These are phyloP conservation scores for Sherardia arvensis DNA, from an alignment of 257 asterid genomes.

Conservation along the genomic window DNA sequence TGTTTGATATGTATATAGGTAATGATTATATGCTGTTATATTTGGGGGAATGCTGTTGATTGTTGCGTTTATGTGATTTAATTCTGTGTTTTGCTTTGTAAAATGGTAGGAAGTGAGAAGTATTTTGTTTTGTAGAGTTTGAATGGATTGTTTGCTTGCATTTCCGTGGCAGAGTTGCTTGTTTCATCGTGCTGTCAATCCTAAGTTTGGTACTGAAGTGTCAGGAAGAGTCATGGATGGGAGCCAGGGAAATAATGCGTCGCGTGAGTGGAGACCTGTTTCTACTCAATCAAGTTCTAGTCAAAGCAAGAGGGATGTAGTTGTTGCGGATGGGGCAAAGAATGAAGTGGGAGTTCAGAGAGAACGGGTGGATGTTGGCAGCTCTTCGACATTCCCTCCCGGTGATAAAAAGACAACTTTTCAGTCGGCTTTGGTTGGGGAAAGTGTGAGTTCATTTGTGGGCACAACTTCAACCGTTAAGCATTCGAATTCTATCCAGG, in stretches of 20 bases:
- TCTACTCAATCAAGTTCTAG: slow-evolving; percentile 35
- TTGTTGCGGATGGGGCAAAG: slow-evolving; percentile 22
- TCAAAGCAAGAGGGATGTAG: slow-evolving; percentile 23
- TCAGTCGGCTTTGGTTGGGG: slow-evolving; percentile 6
- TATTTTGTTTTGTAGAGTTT: neutral
- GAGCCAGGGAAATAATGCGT: slow-evolving; percentile 21
- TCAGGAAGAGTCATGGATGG: slow-evolving; percentile 16
- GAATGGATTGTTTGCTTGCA: neutral
- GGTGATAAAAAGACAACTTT: slow-evolving; percentile 17
- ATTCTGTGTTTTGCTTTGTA: too few relatives aligned
- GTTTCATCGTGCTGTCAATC: slow-evolving; percentile 25
- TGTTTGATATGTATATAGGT: neutral
- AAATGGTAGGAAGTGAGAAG: neutral
- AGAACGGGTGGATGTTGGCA: slow-evolving; percentile 17
- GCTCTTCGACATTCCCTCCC: slow-evolving; percentile 22
- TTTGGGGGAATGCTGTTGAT: neutral
- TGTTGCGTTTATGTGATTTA: too few relatives aligned
- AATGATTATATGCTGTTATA: neutral
- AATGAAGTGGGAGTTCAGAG: slow-evolving; percentile 18
- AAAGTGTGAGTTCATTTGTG: slow-evolving; percentile 18
- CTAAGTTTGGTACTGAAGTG: slow-evolving; percentile 24
- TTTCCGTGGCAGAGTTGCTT: slow-evolving; percentile 16
- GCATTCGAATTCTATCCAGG: slow-evolving; percentile 46
- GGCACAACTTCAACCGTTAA: slow-evolving; percentile 14
- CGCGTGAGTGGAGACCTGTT: slow-evolving; percentile 48